Evolutionary conservation across 2,329 filamentous ascomycete genomes (phyloP), one percentile per base, ranked within the genome.

Genomic region (Penicillium fuscoglaucum): DNA sequence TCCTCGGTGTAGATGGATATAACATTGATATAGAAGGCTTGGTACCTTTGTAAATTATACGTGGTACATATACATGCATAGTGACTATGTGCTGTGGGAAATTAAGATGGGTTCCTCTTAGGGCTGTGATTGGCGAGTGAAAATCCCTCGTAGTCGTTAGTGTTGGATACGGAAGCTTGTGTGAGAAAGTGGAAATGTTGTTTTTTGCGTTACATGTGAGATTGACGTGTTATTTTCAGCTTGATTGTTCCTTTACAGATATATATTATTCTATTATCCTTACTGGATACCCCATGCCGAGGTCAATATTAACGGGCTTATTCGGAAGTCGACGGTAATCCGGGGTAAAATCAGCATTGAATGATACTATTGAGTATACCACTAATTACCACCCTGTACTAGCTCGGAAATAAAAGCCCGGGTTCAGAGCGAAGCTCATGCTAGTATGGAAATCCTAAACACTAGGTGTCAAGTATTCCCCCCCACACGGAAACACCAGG

Each of bases 101-200:
- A 48, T 54, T 48, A 44, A 43, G 19, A 57, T 46, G 54, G 50
- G 33, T 37, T 28, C 3, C 10, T 21, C 17, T 48, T 26, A 47
- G 47, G 24, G 29, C 2, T 48, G 21, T 57, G 55, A 57, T 57
- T 57, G 55, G 55, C 17, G 21, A 41, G 35, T 48, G 55, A 57
- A 57, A 57, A 57, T 57, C 28, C 55, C 55, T 57, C 55, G 55
- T 57, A 53, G 40, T 48, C 4, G 7, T 53, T 39, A 50, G 45
- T 24, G n/a, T 10, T 55, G 28, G n/a, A 41, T 50, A 50, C 45
- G 45, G 45, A 55, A 55, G 52, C 52, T 55, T 55, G 52, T 55
- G 52, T 50, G 33, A 39, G 29, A 54, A 53, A 48, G 52, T 48
- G 52, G 51, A 47, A 13, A 29, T n/a, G n/a, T 6, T 12, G 43